Conservation (phyloP, 805 yeast genomes). For the Debaryomyces castellii region DNA sequence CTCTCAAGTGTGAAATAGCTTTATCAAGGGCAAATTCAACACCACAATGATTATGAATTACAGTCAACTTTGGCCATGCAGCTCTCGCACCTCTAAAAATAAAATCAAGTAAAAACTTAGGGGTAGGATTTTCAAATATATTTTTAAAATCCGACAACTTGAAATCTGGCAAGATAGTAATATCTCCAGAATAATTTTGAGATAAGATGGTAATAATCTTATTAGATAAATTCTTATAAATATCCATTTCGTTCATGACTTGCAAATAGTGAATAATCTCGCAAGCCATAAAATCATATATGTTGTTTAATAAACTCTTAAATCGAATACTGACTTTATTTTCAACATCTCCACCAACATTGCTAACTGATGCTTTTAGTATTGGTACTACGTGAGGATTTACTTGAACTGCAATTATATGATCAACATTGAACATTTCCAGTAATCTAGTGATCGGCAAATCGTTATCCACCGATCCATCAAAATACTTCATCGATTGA, state of each 20-base stretch:
- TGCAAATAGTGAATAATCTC: conserved; percentile 81
- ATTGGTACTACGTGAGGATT: conserved; percentile 95
- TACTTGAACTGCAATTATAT: conserved; percentile 95
- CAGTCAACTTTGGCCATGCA: conserved; percentile 88
- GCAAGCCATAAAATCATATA: conserved; percentile 58
- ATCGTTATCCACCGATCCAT: conserved; percentile 95
- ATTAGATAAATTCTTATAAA: conserved; percentile 69
- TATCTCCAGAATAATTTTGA: conserved; percentile 90
- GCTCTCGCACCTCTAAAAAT: conserved; percentile 84
- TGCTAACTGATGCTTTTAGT: conserved; percentile 63
- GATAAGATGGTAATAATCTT: conserved; percentile 74
- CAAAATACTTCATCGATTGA: conserved; percentile 77
- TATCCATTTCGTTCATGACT: conserved; percentile 70
- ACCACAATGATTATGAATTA: conserved; percentile 86
- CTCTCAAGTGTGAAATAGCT: conserved; percentile 67
- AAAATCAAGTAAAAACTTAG: conserved; percentile 67
- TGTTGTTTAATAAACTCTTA: conserved; percentile 49
- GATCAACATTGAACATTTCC: conserved; percentile 97
- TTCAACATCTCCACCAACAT: conserved; percentile 69
- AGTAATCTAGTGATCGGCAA: conserved; percentile 85
- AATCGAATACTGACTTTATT: conserved; percentile 56
- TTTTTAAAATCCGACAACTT: conserved; percentile 56
- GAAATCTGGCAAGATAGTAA: conserved; percentile 85
- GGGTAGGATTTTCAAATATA: conserved; percentile 78
- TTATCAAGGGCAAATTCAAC: conserved; percentile 84